Base-by-base conservation (phyloP, 2,329 filamentous ascomycete species). In the Neofusicoccum laricinum region DNA sequence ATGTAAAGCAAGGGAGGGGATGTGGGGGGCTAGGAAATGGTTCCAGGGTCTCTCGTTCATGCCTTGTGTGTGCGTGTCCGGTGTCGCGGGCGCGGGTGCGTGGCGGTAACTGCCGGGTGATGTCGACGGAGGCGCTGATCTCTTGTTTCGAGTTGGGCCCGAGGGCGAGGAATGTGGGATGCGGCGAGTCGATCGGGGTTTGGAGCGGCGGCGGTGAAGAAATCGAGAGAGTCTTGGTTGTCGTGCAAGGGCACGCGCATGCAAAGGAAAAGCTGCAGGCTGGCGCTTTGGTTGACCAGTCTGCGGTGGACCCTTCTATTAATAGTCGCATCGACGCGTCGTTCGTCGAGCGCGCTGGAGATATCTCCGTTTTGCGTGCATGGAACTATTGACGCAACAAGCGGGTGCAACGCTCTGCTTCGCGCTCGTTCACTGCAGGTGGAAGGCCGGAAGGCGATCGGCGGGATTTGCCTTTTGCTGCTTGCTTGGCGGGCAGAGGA, bases 111-210 rank as follows among this genome's bases (percentile, higher is more conserved):
- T 50, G 30, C 48, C 48, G 48, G 21, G 10, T 50, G 48, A 50
- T 50, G 48, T 50, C 48, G 34, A 50, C 15, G 19, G 25, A 30
- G 14, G 50, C 50, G 36, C 34, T 41, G 50, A 55, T 55, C 50
- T 11, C 50, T 55, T 15, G 49, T 53, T 53, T 53, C 41, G 41
- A 19, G n/a, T 40, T 12, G 38, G 38, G 77, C 25, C 78, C 78
- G 2, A 77, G 72, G 64, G 81, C 78, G 71, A 81, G 81, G 73
- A 82, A 81, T 67, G 79, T 69, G 40, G 45, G 45, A 8, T 25
- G 19, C 19, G 45, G 12, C 45, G 19, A 14, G 30, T 25, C 45
- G 21, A 25, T 15, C 15, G 25, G 25, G 25, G 7, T 30, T 48
- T 19, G 45, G 14, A 48, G 12, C 19, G 10, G 14, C 21, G 12